Conservation (phyloP, 306 rosid genomes). For the Cajanus cajan region DNA sequence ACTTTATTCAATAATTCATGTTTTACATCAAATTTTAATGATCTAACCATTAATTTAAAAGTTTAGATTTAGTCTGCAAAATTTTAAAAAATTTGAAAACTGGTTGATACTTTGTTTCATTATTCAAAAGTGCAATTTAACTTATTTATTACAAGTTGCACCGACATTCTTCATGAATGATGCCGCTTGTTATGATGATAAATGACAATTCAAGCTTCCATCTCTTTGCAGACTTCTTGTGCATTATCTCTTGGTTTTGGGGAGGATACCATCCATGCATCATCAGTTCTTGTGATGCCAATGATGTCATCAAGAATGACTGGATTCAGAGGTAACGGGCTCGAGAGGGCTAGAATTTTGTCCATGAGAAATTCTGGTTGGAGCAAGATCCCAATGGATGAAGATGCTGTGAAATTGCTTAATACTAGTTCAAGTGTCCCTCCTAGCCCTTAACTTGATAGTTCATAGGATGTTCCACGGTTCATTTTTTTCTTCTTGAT, state of each 20-base stretch:
- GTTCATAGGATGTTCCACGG: constrained; percentile 28
- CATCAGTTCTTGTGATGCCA: constrained; percentile 94
- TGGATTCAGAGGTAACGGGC: constrained; percentile 82
- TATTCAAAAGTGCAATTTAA: no score
- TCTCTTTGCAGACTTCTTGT: constrained; percentile 61
- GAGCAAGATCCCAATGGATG: constrained; percentile 59
- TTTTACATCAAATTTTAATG: no score
- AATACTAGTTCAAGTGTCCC: constrained; percentile 34
- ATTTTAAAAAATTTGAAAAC: no score
- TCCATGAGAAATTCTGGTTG: constrained; percentile 68
- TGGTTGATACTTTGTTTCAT: no score
- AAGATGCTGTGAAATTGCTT: constrained; percentile 55
- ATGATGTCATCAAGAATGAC: constrained; percentile 95
- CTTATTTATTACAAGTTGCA: not conserved
- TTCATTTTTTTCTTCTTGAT: constrained; percentile 8
- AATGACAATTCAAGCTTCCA: constrained; percentile 12
- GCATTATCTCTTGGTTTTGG: constrained; percentile 81
- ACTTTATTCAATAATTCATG: no score
- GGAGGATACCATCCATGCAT: constrained; percentile 86
- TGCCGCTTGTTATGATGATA: not conserved
- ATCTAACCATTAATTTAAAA: no score
- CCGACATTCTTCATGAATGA: not conserved
- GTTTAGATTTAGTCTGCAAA: no score
- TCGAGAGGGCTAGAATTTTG: constrained; percentile 62
- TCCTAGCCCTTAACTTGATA: constrained; percentile 46